Percentiles rank a stretch among this genome's conserved stretches.
These are phyloP conservation scores for Ceratobasidium theobromae DNA, from an alignment of 1,284 basidiomycete genomes.

Conservation along the genomic window DNA sequence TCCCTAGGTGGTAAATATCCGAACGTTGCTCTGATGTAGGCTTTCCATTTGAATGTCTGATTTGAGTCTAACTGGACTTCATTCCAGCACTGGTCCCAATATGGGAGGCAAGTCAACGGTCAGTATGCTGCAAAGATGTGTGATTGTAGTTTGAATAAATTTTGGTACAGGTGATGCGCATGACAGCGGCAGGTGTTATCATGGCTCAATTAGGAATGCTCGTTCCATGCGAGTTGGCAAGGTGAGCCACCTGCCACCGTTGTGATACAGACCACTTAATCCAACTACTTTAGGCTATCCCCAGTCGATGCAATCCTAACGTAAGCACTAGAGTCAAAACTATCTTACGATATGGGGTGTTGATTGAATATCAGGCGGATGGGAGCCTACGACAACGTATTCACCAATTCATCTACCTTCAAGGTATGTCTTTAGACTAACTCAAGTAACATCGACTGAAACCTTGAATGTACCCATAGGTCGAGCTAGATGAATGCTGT, in stretches of 20 bases:
- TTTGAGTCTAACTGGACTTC: neutral
- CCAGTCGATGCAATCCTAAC: slow-evolving; percentile 95
- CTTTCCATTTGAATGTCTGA: neutral
- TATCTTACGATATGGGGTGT: neutral
- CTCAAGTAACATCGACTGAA: neutral
- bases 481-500: slow-evolving; percentile 54
- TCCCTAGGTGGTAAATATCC: slow-evolving; percentile 12
- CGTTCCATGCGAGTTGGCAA: slow-evolving; percentile 83
- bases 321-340: neutral
- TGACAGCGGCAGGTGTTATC: slow-evolving; percentile 95
- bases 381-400: slow-evolving; percentile 99
- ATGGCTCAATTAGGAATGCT: slow-evolving; percentile 99
- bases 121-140: slow-evolving; percentile 38
- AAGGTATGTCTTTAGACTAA: slow-evolving; percentile 57
- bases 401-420: slow-evolving; percentile 91
- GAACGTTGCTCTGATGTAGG: slow-evolving; percentile 26
- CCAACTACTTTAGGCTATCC: slow-evolving; percentile 57
- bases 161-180: slow-evolving; percentile 71
- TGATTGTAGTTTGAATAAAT: neutral
- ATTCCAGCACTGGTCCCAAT: slow-evolving; percentile 35
- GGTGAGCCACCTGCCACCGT: slow-evolving; percentile 50
- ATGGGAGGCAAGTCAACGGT: slow-evolving; percentile 82
- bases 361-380: slow-evolving; percentile 62
- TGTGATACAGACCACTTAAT: neutral
- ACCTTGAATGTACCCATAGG: slow-evolving; percentile 3